Conservation (phyloP, 208 protist species). For the Leishmania aethiopica region DNA sequence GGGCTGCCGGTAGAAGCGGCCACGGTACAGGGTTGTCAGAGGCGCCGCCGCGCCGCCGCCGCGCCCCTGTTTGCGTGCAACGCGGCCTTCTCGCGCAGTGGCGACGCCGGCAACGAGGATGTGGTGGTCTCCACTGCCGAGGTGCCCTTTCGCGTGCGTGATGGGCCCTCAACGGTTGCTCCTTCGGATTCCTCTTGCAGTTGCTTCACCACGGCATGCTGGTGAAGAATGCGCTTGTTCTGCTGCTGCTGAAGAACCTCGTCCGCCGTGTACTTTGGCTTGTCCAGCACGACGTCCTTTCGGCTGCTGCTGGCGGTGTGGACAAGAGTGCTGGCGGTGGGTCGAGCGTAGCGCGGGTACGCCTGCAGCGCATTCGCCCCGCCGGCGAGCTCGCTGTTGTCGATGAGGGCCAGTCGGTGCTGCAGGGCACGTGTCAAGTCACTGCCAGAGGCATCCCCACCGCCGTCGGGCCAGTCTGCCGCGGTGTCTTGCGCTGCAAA, state of each 20-base stretch:
- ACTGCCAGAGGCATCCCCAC: background rate
- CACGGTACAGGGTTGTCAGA: slow-evolving; percentile 10
- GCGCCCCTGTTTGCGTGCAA: background rate
- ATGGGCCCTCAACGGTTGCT: background rate
- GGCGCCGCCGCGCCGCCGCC: background rate
- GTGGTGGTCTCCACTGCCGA: background rate
- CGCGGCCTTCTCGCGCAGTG: too few relatives aligned
- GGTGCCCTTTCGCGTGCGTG: background rate
- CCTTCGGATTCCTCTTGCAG: slow-evolving; percentile 10
- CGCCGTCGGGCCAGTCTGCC: background rate
- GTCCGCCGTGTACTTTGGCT: slow-evolving; percentile 57
- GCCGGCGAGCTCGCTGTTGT: slow-evolving; percentile 63
- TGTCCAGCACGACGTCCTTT: slow-evolving; percentile 37
- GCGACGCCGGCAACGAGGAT: background rate
- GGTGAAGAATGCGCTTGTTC: slow-evolving; percentile 56
- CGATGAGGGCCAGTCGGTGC: slow-evolving; percentile 41
- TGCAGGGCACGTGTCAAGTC: slow-evolving; percentile 26
- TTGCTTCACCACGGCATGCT: slow-evolving; percentile 59
- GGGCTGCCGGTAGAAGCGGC: slow-evolving; percentile 11
- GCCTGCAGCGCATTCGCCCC: slow-evolving; percentile 27
- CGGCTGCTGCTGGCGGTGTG: slow-evolving; percentile 48
- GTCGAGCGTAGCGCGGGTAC: slow-evolving; percentile 62
- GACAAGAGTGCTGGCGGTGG: slow-evolving; percentile 65
- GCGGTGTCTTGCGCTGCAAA: background rate
- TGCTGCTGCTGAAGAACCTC: slow-evolving; percentile 35